Percentiles rank a stretch among this genome's conserved stretches.
Evolutionary conservation across 2,329 filamentous ascomycete species (phyloP).

Genomic region (Nemania diffusa): DNA sequence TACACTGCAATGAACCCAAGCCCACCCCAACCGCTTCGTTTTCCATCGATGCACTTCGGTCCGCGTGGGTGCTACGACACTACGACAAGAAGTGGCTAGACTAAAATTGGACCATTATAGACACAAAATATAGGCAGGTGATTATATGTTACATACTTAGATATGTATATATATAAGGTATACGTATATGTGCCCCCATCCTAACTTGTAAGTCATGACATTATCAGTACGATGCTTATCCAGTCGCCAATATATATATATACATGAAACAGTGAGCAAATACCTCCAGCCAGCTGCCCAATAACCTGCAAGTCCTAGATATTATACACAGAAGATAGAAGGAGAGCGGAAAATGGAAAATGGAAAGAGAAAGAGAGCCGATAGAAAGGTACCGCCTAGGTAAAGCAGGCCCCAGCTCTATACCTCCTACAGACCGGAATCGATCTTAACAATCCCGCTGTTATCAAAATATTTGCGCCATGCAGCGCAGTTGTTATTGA

Average conservation of each 20-base stretch:
- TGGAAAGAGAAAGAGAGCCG: background rate
- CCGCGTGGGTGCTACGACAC: background rate
- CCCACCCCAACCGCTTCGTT: no score
- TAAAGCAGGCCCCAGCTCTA: background rate
- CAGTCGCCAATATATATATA: conserved; percentile 2
- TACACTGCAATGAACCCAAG: background rate
- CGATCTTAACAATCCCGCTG: conserved; percentile 30
- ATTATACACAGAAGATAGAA: background rate
- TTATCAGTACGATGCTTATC: background rate
- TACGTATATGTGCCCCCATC: background rate
- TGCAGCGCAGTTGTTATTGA: conserved; percentile 31
- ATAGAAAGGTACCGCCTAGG: background rate
- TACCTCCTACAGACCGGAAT: conserved; percentile 34
- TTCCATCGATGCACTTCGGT: background rate
- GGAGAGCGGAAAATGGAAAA: background rate
- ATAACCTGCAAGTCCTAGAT: background rate
- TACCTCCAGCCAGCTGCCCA: background rate
- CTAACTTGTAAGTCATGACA: background rate
- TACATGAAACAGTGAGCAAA: background rate
- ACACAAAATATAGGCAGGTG: no score
- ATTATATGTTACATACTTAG: background rate
- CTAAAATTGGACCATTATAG: background rate
- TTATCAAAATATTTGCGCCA: conserved; percentile 36
- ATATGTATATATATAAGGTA: background rate
- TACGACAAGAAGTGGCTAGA: background rate